Base-by-base conservation (phyloP, 768 basidiomycete species). In the Mycena vulgaris region DNA sequence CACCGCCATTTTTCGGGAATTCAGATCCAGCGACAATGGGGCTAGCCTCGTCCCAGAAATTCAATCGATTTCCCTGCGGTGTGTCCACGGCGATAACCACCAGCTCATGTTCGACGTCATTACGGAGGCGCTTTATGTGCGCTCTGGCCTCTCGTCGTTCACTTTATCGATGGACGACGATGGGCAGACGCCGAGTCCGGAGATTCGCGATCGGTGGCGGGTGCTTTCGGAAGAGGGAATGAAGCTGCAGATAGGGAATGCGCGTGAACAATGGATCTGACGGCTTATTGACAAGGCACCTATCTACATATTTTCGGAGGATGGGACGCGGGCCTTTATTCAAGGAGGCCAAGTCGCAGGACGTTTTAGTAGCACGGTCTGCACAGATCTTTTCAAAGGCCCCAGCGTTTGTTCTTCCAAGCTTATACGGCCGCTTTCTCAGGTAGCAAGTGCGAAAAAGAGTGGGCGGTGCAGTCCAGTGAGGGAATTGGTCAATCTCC, bases 61-160 rank as follows among this genome's bases (percentile, higher is more conserved):
- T 11, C 37, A 42, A 21, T 45, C 49, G 2, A 51, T 60, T 28
- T 52, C 37, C 14, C 27, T 60, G 21, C 58, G 28, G 27, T 67
- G 66, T 11, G 52, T 67, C 3, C 57, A 52, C 42, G 58, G 55
- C 49, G 66, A 67, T 28, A 60, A 66, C 30, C 40, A 52, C 14
- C 33, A 25, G 7, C 19, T 51, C 23, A 31, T 60, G 39, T 47
- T 67, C 40, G 30, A 52, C 7, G 49, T 35, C 10, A 33, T 67
- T 10, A 60, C 58, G 7, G 51, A 59, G 10, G 37, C 51, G 19
- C 51, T 67, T 0, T 25, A 35, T 5, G 21, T 47, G 14, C 63
- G 63, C 25, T 19, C 42, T 7, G n/a, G n/a, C 2, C 47, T 67
- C 25, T 14, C 39, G 2, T 52, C 49, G 37, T 60, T 67, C 23